phyloP scores from a whole-genome alignment of 1,284 basidiomycete species.

The Filobasidium uniguttulatum region DNA sequence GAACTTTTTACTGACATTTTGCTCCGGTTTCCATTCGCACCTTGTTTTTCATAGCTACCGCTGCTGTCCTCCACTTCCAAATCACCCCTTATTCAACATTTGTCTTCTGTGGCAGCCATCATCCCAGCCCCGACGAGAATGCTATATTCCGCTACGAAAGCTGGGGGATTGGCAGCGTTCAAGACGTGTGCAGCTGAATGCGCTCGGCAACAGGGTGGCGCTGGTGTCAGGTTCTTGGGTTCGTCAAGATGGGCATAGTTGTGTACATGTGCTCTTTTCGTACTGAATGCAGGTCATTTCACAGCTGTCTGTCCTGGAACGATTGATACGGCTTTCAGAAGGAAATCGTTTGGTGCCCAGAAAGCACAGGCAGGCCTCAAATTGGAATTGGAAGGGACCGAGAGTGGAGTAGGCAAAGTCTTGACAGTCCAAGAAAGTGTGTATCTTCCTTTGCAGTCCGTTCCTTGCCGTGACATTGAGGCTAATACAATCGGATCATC shows the following conservation, averaged over 20 bases:
- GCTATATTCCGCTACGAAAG: slow-evolving; percentile 73
- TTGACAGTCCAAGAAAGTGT: slow-evolving; percentile 25
- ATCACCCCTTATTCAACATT: slow-evolving; percentile 59
- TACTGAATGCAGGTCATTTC: slow-evolving; percentile 30
- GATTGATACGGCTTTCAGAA: slow-evolving; percentile 60
- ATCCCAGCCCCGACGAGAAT: slow-evolving; percentile 75
- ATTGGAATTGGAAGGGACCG: slow-evolving; percentile 18
- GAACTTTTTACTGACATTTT: too few species aligned
- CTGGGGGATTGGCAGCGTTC: slow-evolving; percentile 63
- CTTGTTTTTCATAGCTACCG: slow-evolving; percentile 48
- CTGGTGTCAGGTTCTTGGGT: slow-evolving; percentile 36
- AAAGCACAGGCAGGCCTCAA: slow-evolving; percentile 34
- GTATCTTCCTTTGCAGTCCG: slow-evolving; percentile 9
- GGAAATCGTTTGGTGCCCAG: slow-evolving; percentile 46
- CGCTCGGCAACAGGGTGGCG: slow-evolving; percentile 19
- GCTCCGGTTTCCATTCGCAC: neutral
- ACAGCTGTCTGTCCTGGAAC: slow-evolving; percentile 35
- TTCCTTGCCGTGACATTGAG: neutral
- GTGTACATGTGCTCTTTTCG: slow-evolving; percentile 44
- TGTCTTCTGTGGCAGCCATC: slow-evolving; percentile 66
- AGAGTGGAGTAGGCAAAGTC: slow-evolving; percentile 9
- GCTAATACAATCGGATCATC: neutral
- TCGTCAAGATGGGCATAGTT: slow-evolving; percentile 9
- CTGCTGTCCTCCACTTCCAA: slow-evolving; percentile 53
- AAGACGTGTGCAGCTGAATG: slow-evolving; percentile 50